phyloP scores from a whole-genome alignment of 2,329 filamentous ascomycete genomes.

The Xylaria sp. region DNA sequence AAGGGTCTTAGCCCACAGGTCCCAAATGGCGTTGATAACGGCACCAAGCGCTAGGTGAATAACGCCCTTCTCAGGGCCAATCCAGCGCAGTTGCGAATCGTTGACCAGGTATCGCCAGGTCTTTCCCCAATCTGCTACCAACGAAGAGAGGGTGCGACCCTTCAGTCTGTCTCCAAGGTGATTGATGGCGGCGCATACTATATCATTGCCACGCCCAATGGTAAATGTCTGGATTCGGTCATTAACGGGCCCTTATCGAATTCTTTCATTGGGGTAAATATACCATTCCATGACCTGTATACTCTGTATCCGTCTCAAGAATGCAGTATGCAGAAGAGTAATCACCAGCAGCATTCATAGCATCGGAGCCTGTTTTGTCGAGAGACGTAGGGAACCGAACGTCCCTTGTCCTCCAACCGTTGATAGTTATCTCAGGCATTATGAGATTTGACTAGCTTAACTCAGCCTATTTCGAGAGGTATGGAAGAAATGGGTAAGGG shows the following conservation, averaged over 20 bases:
- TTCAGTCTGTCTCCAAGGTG: constrained; percentile 80
- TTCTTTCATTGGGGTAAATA: constrained; percentile 9
- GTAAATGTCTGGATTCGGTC: constrained; percentile 70
- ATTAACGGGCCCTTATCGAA: constrained; percentile 5
- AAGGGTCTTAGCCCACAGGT: constrained; percentile 90
- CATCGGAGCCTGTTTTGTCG: constrained; percentile 95
- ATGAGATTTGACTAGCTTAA: neutral
- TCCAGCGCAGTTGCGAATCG: constrained; percentile 91
- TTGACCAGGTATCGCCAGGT: constrained; percentile 94
- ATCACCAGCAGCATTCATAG: constrained; percentile 94
- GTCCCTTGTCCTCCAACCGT: constrained; percentile 75
- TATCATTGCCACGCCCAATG: constrained; percentile 89
- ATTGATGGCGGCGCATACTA: constrained; percentile 86
- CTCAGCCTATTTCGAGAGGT: neutral
- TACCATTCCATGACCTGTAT: constrained; percentile 83
- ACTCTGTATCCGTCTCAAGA: constrained; percentile 78
- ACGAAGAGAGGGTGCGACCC: constrained; percentile 77
- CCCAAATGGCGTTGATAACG: constrained; percentile 92
- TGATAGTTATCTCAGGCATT: constrained; percentile 74
- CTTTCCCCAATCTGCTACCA: constrained; percentile 83
- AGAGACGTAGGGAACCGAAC: constrained; percentile 90
- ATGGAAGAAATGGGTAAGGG: neutral
- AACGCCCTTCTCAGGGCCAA: constrained; percentile 92
- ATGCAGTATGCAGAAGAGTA: constrained; percentile 97
- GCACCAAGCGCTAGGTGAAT: constrained; percentile 91